Percentiles rank a stretch among this genome's conserved stretches.
phyloP scores from a whole-genome alignment of 2,329 filamentous ascomycete genomes.

The Alternaria triticina region DNA sequence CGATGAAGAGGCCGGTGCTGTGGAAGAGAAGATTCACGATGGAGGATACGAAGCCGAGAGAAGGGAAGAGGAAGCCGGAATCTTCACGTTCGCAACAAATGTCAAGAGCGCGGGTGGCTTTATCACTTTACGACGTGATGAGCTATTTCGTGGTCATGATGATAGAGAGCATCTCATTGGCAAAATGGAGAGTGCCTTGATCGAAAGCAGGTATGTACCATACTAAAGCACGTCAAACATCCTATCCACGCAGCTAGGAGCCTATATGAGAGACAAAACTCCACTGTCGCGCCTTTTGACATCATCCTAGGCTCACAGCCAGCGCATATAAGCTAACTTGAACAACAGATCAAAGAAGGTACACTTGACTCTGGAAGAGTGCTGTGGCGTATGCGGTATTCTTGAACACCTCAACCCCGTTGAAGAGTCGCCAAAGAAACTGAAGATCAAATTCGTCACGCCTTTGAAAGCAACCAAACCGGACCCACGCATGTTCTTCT shows the following conservation, averaged over 20 bases:
- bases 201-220: conserved; percentile 6
- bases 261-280: background rate
- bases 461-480: background rate
- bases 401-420: background rate
- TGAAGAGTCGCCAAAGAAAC: background rate
- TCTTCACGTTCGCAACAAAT: background rate
- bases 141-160: conserved; percentile 1
- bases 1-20: background rate
- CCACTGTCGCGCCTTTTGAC: background rate
- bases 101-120: background rate
- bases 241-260: background rate
- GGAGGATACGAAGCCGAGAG: background rate
- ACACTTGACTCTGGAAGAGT: conserved; percentile 10
- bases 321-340: background rate
- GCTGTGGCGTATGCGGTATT: conserved; percentile 9
- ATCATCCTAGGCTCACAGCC: background rate
- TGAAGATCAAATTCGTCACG: background rate
- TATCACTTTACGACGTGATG: background rate
- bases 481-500: background rate
- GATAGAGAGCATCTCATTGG: conserved; percentile 8
- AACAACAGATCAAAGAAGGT: background rate
- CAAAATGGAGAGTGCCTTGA: conserved; percentile 16
- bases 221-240: background rate
- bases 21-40: background rate
- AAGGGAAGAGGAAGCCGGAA: too few relatives aligned